Percentiles rank a stretch among this genome's conserved stretches.
phyloP scores from a whole-genome alignment of 495 filamentous ascomycete species.

The Tuber melanosporum region DNA sequence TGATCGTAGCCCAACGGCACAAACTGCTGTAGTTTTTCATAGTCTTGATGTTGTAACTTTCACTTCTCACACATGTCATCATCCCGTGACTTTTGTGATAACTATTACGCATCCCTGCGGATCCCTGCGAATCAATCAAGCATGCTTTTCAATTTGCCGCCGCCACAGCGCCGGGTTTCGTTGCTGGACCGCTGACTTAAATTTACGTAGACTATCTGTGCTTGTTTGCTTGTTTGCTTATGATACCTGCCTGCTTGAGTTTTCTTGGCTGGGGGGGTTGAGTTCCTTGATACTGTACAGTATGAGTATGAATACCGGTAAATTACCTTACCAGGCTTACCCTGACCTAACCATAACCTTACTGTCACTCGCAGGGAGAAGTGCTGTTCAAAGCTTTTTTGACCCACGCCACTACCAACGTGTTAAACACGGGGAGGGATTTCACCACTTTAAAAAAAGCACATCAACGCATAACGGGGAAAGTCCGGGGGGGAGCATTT shows the following conservation, averaged over 20 bases:
- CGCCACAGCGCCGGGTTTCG: not conserved
- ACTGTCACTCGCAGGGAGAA: not conserved
- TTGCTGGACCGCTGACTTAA: not conserved
- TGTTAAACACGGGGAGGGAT: not conserved
- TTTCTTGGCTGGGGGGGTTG: not conserved
- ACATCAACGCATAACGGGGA: not conserved
- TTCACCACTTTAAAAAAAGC: slow-evolving; percentile 21
- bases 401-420: not conserved
- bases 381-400: not conserved
- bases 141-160: not conserved
- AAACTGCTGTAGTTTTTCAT: too few species aligned
- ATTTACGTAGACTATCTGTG: not conserved
- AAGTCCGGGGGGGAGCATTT: slow-evolving; percentile 9
- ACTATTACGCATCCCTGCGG: not conserved
- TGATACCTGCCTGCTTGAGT: not conserved
- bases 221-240: not conserved
- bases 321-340: not conserved
- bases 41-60: not conserved
- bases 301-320: not conserved
- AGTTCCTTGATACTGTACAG: not conserved
- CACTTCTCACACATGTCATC: too few species aligned
- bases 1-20: too few species aligned
- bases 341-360: not conserved
- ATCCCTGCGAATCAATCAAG: not conserved
- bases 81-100: not conserved